These are phyloP conservation scores for Kentomonas sorsogonicus DNA, from an alignment of 208 protist genomes.

Conservation along the genomic window DNA sequence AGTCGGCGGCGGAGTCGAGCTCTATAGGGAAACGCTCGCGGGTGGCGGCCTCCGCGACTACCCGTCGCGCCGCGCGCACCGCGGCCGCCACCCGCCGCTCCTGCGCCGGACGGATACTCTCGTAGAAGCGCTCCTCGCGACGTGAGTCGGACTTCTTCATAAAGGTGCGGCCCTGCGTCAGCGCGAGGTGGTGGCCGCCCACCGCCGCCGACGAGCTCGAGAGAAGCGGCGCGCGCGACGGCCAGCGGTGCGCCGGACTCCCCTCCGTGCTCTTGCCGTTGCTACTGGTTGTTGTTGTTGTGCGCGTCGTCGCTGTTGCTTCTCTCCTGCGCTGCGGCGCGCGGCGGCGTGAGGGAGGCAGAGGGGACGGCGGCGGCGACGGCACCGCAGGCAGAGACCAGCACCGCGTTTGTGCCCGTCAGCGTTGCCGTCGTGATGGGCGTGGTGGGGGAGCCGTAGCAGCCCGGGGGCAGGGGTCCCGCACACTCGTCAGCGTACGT, in stretches of 20 bases:
- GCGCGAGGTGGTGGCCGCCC: constrained; percentile 74
- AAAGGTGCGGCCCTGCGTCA: constrained; percentile 52
- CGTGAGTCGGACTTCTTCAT: constrained; percentile 71
- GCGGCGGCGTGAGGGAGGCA: no score
- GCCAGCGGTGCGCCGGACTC: neutral
- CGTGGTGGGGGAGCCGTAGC: no score
- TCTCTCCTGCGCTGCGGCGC: neutral
- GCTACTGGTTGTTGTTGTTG: constrained; percentile 19
- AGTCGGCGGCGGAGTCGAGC: no score
- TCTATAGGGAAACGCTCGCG: no score
- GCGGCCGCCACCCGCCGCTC: constrained; percentile 32
- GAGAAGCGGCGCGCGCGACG: constrained; percentile 12
- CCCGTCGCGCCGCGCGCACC: constrained; percentile 27
- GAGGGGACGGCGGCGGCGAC: no score
- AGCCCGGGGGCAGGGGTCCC: no score
- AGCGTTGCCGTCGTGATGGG: no score
- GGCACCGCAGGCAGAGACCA: no score
- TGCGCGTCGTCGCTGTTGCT: constrained; percentile 27
- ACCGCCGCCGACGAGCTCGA: constrained; percentile 57
- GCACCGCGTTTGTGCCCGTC: no score
- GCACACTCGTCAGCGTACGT: no score
- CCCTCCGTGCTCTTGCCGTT: constrained; percentile 6
- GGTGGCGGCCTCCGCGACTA: constrained; percentile 18
- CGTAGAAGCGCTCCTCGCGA: constrained; percentile 78
- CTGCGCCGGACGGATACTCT: constrained; percentile 56